These are phyloP conservation scores for Phialemoniopsis sp. DNA, from an alignment of 2,329 filamentous ascomycete genomes.

Conservation along the genomic window DNA sequence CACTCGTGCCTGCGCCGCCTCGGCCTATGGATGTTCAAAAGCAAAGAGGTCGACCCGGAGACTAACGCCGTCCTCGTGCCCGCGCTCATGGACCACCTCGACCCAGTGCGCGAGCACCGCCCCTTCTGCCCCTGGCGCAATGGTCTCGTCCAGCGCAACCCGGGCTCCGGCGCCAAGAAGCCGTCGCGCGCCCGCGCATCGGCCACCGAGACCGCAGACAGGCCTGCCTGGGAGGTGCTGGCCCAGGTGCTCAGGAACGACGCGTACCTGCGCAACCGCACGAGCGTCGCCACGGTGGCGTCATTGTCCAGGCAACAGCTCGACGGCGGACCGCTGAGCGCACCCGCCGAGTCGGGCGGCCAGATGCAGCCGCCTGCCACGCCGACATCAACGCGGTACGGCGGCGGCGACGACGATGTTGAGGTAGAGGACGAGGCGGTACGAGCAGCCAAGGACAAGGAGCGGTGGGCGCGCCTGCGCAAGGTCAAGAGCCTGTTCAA, in stretches of 20 bases:
- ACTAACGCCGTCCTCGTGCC: conserved; percentile 48
- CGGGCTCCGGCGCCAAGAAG: conserved; percentile 17
- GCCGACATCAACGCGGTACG: conserved; percentile 11
- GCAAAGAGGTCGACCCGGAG: conserved; percentile 58
- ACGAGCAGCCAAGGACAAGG: conserved; percentile 60
- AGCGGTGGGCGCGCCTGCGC: conserved; percentile 67
- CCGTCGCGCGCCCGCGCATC: conserved; percentile 16
- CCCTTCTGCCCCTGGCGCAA: conserved; percentile 84
- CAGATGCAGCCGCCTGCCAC: not conserved
- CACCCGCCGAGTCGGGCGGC: too few relatives aligned
- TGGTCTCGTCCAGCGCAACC: conserved; percentile 53
- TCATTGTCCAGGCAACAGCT: conserved; percentile 15
- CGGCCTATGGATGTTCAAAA: conserved; percentile 91
- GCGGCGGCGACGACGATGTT: conserved; percentile 23
- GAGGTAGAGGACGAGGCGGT: conserved; percentile 44
- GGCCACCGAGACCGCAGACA: conserved; percentile 23
- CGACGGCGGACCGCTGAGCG: conserved; percentile 14
- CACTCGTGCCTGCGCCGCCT: conserved; percentile 82
- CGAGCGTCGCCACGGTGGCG: conserved; percentile 23
- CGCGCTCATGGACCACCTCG: conserved; percentile 62
- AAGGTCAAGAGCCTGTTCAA: conserved; percentile 70
- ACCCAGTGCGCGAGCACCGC: conserved; percentile 69
- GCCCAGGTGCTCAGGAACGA: conserved; percentile 54
- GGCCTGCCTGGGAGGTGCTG: conserved; percentile 52
- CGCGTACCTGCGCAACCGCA: conserved; percentile 42